Base-by-base conservation (phyloP, 2,329 filamentous ascomycete species). In the Penicillium paneum region DNA sequence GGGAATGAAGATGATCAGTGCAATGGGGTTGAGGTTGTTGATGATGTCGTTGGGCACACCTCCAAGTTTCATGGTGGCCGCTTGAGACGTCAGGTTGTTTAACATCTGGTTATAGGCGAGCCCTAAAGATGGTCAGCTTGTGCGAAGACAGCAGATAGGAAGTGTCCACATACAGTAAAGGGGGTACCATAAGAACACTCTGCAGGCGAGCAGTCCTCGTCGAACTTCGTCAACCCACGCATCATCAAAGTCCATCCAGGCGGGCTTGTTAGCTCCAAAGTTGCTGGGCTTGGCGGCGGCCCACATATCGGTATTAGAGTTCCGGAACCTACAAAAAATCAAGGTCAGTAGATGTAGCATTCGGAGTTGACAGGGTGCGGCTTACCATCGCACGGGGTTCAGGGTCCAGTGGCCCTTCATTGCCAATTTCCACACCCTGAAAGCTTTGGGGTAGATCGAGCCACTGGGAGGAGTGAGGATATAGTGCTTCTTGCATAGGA, bases 151-250 rank as follows among this genome's bases (percentile, higher is more conserved):
- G 10, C 7, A 5, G 10, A 19, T 0, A 26, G 29, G 3, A 8
- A 8, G 1, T 28, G 17, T 12, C 21, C 12, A 60, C 67, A 43
- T 58, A 74, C 74, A 77, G 65, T 75, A 81, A 10, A 81, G 70
- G n/a, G 78, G 78, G 52, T 76, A 82, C 71, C 79, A 82, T 57
- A 82, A 74, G 72, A 89, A 92, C 32, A 90, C 87, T 60, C 82
- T 79, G 76, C 86, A 89, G 53, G 87, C 86, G 63, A 81, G 78
- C 53, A 89, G 76, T 57, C 87, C 88, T 72, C 88, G 86, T 49
- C 80, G 79, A 45, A 91, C 84, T 68, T 92, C 87, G 67, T 91
- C 88, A 32, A 93, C 89, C 88, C 89, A 93, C 49, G 83, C 83
- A 62, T 93, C 90, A 58, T 93, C 89, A 63, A 91, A 91, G 0